These are phyloP conservation scores for Monsonia emarginata DNA, from an alignment of 441 rosid species.

Conservation along the genomic window DNA sequence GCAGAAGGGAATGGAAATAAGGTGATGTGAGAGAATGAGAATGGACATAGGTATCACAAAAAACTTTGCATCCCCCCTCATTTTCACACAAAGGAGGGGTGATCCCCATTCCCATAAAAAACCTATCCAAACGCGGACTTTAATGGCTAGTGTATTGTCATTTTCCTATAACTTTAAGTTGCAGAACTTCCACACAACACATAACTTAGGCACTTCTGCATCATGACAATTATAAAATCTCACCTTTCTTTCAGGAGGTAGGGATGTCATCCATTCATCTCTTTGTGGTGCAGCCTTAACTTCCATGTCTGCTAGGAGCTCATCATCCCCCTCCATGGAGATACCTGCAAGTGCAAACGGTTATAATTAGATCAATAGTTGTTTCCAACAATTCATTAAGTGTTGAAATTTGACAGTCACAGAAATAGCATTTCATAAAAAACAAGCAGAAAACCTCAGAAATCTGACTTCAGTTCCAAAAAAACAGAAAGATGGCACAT, in stretches of 20 bases:
- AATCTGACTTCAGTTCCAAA: background rate
- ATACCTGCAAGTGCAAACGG: conserved; percentile 47
- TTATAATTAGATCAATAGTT: conserved; percentile 10
- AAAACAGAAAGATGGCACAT: background rate
- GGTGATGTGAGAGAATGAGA: too few species aligned
- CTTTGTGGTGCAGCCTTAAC: conserved; percentile 60
- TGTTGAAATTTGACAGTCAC: background rate
- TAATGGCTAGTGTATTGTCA: too few species aligned
- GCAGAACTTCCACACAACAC: too few species aligned
- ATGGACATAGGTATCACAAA: too few species aligned
- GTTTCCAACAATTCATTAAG: background rate
- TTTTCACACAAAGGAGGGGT: too few species aligned
- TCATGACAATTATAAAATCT: too few species aligned
- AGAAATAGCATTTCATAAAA: background rate
- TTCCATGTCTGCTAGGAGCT: conserved; percentile 58
- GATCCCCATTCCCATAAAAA: too few species aligned
- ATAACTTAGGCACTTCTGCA: too few species aligned
- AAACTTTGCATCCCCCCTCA: too few species aligned
- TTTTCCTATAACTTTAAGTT: too few species aligned
- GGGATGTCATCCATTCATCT: conserved; percentile 96
- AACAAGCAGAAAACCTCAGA: background rate
- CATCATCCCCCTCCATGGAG: conserved; percentile 93
- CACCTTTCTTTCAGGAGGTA: conserved; percentile 91
- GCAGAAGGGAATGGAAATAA: too few species aligned
- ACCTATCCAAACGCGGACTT: too few species aligned